phyloP scores from a whole-genome alignment of 1,284 basidiomycete genomes.

The Cutaneotrichosporon cavernicola region DNA sequence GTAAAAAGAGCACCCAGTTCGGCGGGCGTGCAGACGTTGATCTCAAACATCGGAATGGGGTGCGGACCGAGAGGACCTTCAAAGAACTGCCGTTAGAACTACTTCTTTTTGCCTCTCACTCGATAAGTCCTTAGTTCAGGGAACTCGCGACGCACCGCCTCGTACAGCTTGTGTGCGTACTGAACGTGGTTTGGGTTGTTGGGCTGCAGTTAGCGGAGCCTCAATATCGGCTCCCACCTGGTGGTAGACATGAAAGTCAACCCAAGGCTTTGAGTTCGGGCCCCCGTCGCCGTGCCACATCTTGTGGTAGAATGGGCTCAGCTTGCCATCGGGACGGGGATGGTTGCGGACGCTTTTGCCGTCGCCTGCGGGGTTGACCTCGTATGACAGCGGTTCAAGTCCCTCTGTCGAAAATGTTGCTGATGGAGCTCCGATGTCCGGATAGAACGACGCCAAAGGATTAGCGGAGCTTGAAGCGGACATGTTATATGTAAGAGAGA shows the following conservation, averaged over 20 bases:
- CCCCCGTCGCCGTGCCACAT: slow-evolving; percentile 17
- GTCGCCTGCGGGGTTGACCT: slow-evolving; percentile 56
- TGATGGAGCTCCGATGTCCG: slow-evolving; percentile 4
- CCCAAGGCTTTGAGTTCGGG: slow-evolving; percentile 12
- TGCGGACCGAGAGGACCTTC: slow-evolving; percentile 25
- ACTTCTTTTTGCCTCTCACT: slow-evolving; percentile 12
- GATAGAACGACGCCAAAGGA: slow-evolving; percentile 4
- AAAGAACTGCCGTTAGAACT: slow-evolving; percentile 22
- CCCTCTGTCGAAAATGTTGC: slow-evolving; percentile 13
- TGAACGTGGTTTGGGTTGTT: slow-evolving; percentile 25
- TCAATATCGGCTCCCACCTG: slow-evolving; percentile 6
- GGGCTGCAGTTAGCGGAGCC: slow-evolving; percentile 12
- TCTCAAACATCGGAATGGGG: slow-evolving; percentile 67
- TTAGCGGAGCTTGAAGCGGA: neutral
- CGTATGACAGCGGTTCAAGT: slow-evolving; percentile 53
- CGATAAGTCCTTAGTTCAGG: slow-evolving; percentile 27
- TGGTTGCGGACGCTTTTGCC: slow-evolving; percentile 59
- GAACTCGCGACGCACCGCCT: slow-evolving; percentile 28
- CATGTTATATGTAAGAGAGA: neutral
- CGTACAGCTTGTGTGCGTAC: slow-evolving; percentile 28
- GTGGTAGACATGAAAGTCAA: slow-evolving; percentile 31
- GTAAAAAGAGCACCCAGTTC: slow-evolving; percentile 66
- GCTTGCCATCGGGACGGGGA: slow-evolving; percentile 24
- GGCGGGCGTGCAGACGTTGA: slow-evolving; percentile 65
- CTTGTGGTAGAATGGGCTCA: slow-evolving; percentile 24